phyloP scores from a whole-genome alignment of 768 basidiomycete genomes.

The Chalciporus piperatus region DNA sequence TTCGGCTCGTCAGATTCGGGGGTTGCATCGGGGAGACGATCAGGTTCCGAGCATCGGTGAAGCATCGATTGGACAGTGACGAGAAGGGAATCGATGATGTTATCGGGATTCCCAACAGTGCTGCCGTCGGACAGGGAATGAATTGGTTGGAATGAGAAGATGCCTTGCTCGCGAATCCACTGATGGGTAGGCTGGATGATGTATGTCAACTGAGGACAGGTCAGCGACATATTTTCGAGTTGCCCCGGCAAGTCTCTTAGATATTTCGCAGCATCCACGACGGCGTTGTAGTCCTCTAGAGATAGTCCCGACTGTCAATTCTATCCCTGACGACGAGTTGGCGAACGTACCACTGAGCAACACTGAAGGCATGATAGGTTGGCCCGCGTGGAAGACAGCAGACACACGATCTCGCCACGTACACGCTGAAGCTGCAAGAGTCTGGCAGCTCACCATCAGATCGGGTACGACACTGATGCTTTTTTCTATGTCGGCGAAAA shows the following conservation, averaged over 20 bases:
- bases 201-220: slow-evolving; percentile 29
- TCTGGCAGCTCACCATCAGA: slow-evolving; percentile 29
- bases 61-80: slow-evolving; percentile 63
- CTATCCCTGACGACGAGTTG: neutral
- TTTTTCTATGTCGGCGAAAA: slow-evolving; percentile 34
- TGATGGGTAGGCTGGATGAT: slow-evolving; percentile 26
- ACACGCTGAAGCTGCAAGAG: slow-evolving; percentile 22
- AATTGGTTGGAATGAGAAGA: slow-evolving; percentile 12
- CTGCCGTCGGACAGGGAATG: neutral
- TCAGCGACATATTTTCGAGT: slow-evolving; percentile 26
- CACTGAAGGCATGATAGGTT: slow-evolving; percentile 25
- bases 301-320: neutral
- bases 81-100: slow-evolving; percentile 61
- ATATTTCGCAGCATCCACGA: slow-evolving; percentile 28
- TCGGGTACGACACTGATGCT: slow-evolving; percentile 13
- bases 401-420: slow-evolving; percentile 29
- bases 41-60: slow-evolving; percentile 33
- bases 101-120: slow-evolving; percentile 27
- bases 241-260: slow-evolving; percentile 22
- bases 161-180: slow-evolving; percentile 32
- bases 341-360: slow-evolving; percentile 36
- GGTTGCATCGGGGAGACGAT: neutral
- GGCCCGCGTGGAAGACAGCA: slow-evolving; percentile 19
- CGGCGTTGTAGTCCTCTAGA: slow-evolving; percentile 36
- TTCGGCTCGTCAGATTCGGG: slow-evolving; percentile 29